These are phyloP conservation scores for Pseudofabraea citricarpa DNA, from an alignment of 2,329 filamentous ascomycete genomes.

Conservation along the genomic window DNA sequence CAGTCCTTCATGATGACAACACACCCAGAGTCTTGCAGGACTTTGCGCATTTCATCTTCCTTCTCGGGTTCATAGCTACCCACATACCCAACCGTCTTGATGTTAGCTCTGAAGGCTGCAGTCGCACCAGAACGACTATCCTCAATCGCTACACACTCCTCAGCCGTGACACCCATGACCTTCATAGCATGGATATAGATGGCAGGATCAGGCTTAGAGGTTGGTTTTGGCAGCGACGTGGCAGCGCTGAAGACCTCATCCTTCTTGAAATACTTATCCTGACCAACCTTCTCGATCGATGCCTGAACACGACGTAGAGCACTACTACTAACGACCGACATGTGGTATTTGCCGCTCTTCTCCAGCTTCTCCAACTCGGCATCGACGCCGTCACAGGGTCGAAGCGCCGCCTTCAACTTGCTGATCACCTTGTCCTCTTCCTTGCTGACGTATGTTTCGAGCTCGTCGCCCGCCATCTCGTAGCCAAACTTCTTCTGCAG, in stretches of 20 bases:
- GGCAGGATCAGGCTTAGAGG: slow-evolving; percentile 85
- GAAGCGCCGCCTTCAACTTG: slow-evolving; percentile 65
- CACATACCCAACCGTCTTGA: slow-evolving; percentile 80
- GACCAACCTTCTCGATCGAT: slow-evolving; percentile 72
- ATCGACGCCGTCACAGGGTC: slow-evolving; percentile 65
- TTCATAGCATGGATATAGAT: slow-evolving; percentile 79
- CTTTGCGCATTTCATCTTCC: slow-evolving; percentile 59
- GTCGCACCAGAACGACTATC: slow-evolving; percentile 83
- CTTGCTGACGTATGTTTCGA: slow-evolving; percentile 67
- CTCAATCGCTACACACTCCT: slow-evolving; percentile 76
- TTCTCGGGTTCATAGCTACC: slow-evolving; percentile 62
- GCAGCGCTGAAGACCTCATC: slow-evolving; percentile 79
- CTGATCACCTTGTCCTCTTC: slow-evolving; percentile 82
- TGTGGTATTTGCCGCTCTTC: slow-evolving; percentile 57
- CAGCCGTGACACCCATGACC: slow-evolving; percentile 64
- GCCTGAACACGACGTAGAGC: slow-evolving; percentile 74
- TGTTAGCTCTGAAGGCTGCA: slow-evolving; percentile 71
- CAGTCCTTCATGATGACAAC: slow-evolving; percentile 57
- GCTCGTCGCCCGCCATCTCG: slow-evolving; percentile 59
- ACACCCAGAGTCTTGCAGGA: slow-evolving; percentile 57
- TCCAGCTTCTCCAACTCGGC: slow-evolving; percentile 62
- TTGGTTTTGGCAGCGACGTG: slow-evolving; percentile 71
- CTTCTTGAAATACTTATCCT: slow-evolving; percentile 74
- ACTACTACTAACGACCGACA: slow-evolving; percentile 78
- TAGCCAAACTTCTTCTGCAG: slow-evolving; percentile 76